Conservation (phyloP, 257 asterid species). For the Anisodus tanguticus region DNA sequence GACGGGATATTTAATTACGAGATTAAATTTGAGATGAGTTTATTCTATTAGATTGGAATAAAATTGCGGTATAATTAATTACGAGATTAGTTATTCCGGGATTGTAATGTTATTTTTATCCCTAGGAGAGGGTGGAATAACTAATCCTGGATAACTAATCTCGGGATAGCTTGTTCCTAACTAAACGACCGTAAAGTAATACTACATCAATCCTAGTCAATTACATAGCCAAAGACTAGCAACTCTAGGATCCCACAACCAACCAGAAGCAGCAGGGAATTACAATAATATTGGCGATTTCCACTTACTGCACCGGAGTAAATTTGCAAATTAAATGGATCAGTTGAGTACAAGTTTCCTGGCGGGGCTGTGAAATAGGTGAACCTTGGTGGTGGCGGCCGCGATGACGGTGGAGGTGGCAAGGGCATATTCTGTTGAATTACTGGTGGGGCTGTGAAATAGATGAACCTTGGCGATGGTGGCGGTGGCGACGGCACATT, state of each 20-base stretch:
- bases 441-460: constrained; percentile 35
- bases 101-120: no score
- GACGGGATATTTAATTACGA: no score
- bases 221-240: constrained; percentile 15
- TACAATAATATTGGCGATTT: not conserved
- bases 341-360: constrained; percentile 38
- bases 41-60: no score
- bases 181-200: no score
- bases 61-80: no score
- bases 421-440: constrained; percentile 34
- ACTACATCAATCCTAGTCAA: not conserved
- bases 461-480: constrained; percentile 37
- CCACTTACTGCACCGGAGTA: constrained; percentile 35
- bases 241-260: constrained; percentile 34
- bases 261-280: constrained; percentile 30
- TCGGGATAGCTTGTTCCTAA: no score
- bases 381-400: constrained; percentile 40
- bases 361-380: constrained; percentile 38
- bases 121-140: no score
- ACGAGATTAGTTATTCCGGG: no score
- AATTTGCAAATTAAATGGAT: constrained; percentile 46
- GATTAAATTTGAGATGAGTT: no score
- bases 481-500: not conserved
- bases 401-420: not conserved
- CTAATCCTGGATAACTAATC: no score